Conservation (phyloP, 805 yeast genomes). For the Nakazawaea siamensis region DNA sequence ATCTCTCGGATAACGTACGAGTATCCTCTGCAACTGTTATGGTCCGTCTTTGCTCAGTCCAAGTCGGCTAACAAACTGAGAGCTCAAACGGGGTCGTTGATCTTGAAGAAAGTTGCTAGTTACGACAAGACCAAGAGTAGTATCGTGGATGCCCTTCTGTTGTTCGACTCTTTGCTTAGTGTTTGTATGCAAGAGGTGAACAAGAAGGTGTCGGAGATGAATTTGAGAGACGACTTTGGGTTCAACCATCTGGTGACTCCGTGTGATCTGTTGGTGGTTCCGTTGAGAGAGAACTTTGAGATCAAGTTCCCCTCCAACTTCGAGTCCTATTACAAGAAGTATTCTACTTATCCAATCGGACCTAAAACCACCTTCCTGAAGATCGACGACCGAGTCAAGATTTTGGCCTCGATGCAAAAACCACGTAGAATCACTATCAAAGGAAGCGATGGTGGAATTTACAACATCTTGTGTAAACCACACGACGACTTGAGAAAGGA, state of each 20-base stretch:
- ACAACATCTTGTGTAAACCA: conserved; percentile 73
- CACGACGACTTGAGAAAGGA: conserved; percentile 93
- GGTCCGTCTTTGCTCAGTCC: conserved; percentile 69
- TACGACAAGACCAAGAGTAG: conserved; percentile 13
- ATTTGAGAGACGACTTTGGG: conserved; percentile 32
- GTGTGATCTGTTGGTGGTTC: conserved; percentile 52
- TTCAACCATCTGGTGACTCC: conserved; percentile 21
- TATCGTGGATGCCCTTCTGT: conserved; percentile 20
- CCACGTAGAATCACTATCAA: conserved; percentile 71
- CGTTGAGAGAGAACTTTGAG: conserved; percentile 63
- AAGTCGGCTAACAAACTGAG: conserved; percentile 48
- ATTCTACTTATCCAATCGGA: conserved; percentile 22
- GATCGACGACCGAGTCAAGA: conserved; percentile 59
- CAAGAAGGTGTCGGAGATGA: conserved; percentile 24
- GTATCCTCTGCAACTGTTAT: conserved; percentile 80
- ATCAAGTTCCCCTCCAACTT: conserved; percentile 50
- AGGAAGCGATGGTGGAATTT: conserved; percentile 73
- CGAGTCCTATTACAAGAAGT: conserved; percentile 24
- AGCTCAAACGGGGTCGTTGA: conserved; percentile 33
- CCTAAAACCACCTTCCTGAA: conserved; percentile 46
- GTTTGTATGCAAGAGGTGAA: conserved; percentile 33
- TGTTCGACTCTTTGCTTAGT: conserved; percentile 33
- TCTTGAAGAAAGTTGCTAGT: conserved; percentile 23
- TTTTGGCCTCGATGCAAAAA: conserved; percentile 76
- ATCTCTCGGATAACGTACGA: conserved; percentile 46